Conservation (phyloP, 495 filamentous ascomycete genomes). For the Hamigera avellanea region DNA sequence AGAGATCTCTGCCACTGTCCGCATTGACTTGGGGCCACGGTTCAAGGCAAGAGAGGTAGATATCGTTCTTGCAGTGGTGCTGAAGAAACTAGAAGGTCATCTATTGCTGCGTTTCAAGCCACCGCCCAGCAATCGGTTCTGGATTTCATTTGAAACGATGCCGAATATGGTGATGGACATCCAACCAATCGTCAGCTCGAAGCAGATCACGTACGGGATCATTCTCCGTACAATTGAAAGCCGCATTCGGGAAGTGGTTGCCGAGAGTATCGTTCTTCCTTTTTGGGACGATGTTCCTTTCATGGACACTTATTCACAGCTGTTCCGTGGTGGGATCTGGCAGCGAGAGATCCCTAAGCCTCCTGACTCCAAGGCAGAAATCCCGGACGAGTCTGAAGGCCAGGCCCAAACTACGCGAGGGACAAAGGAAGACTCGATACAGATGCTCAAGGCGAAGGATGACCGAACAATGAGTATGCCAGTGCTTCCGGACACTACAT, state of each 20-base stretch:
- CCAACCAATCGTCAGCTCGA: constrained; percentile 87
- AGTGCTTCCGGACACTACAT: constrained; percentile 20
- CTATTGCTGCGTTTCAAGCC: constrained; percentile 80
- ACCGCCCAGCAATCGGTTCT: constrained; percentile 86
- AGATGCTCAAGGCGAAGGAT: constrained; percentile 30
- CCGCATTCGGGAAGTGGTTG: constrained; percentile 82
- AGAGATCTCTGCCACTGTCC: constrained; percentile 80
- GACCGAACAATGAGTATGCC: constrained; percentile 52
- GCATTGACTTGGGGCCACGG: constrained; percentile 75
- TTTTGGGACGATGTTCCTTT: constrained; percentile 96
- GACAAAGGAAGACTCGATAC: constrained; percentile 20
- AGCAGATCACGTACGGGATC: constrained; percentile 87
- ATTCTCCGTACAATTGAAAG: constrained; percentile 91
- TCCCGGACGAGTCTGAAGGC: constrained; percentile 44
- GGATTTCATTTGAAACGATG: constrained; percentile 86
- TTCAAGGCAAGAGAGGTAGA: constrained; percentile 89
- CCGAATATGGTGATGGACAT: constrained; percentile 88
- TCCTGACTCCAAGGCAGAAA: constrained; percentile 35
- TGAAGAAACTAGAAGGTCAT: constrained; percentile 82
- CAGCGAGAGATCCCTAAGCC: constrained; percentile 41
- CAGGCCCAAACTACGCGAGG: constrained; percentile 29
- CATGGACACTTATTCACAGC: constrained; percentile 60
- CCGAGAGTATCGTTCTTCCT: constrained; percentile 83
- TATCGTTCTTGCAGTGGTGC: constrained; percentile 71
- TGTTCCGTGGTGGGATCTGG: constrained; percentile 87